These are phyloP conservation scores for Aspergillus ochraceoroseus DNA, from an alignment of 2,329 filamentous ascomycete genomes.

Conservation along the genomic window DNA sequence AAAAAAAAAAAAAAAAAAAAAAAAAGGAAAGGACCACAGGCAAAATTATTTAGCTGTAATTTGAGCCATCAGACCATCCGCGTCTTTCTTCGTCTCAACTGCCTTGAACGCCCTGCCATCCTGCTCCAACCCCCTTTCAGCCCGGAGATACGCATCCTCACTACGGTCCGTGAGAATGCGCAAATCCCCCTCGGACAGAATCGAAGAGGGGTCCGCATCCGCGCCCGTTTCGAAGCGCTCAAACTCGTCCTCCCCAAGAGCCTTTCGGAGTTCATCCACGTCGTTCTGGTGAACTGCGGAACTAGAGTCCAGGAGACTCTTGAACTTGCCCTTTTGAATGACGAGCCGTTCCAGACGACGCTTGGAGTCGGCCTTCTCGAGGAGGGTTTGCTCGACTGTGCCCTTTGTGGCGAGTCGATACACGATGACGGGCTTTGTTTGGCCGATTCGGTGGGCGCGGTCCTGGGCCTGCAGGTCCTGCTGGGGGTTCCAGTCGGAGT, in stretches of 20 bases:
- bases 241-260: constrained; percentile 69
- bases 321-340: constrained; percentile 87
- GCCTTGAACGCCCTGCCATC: constrained; percentile 58
- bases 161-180: constrained; percentile 72
- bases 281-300: constrained; percentile 46
- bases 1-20: no score
- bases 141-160: constrained; percentile 62
- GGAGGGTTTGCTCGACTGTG: constrained; percentile 82
- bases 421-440: constrained; percentile 84
- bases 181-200: constrained; percentile 73
- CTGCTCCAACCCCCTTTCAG: constrained; percentile 69
- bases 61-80: constrained; percentile 32
- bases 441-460: constrained; percentile 88
- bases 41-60: constrained; percentile 20
- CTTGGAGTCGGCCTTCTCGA: constrained; percentile 86
- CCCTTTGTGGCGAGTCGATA: constrained; percentile 90
- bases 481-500: constrained; percentile 91
- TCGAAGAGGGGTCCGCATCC: constrained; percentile 50
- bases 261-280: constrained; percentile 57
- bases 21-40: no score
- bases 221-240: constrained; percentile 55
- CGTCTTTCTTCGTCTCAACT: constrained; percentile 68
- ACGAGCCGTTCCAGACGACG: constrained; percentile 88
- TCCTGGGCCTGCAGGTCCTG: constrained; percentile 96
- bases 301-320: constrained; percentile 58